Evolutionary conservation across 106 monocot species (phyloP), one percentile per base, ranked within the genome.

Genomic region (Iris macrosiphon): DNA sequence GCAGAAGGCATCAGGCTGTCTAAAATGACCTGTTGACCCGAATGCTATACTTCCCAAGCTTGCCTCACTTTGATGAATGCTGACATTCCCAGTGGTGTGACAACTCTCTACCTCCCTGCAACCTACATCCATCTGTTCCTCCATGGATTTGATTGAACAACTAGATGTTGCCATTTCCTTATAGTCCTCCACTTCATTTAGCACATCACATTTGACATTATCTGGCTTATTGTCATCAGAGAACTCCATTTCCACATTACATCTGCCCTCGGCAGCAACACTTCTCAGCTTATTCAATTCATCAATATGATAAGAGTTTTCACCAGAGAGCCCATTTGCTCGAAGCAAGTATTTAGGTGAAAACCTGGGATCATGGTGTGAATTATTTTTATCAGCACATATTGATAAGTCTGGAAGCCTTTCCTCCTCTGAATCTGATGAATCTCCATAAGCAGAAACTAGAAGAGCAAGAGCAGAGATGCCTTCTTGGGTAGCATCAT

Each of bases 391-490:
- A 68, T 67, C 50, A 26, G 17, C 15, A 15, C 52, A 25, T 21
- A 31, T 35, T 42, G 61, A 53, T 2, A 62, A 29, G 14, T 73
- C 57, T 42, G 52, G 27, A 30, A 35, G 52, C 40, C 7, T 34
- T 30, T 84, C 80, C 6, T 80, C 84, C 23, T 95, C 95, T 32
- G 76, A 64, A 30, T 95, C 95, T 17, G 89, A 95, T 37, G 68
- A 70, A 55, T 72, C 73, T 20, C 73, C 74, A 66, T 95, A 95
- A 55, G 76, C 75, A 38, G 85, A 85, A 42, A 82, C 95, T 53
- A 95, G 63, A 56, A 95, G 78, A 64, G 79, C 79, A 52, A 95
- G 85, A 55, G 85, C 89, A 68, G 89, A 85, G 49, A 54, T 55
- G 12, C 49, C 55, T 59, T 63, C 40, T 32, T 22, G 62, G 28